A percentile compares a stretch with the other conserved stretches of the same genome.
These are phyloP conservation scores for Russula compacta DNA, from an alignment of 768 basidiomycete species.

Conservation along the genomic window DNA sequence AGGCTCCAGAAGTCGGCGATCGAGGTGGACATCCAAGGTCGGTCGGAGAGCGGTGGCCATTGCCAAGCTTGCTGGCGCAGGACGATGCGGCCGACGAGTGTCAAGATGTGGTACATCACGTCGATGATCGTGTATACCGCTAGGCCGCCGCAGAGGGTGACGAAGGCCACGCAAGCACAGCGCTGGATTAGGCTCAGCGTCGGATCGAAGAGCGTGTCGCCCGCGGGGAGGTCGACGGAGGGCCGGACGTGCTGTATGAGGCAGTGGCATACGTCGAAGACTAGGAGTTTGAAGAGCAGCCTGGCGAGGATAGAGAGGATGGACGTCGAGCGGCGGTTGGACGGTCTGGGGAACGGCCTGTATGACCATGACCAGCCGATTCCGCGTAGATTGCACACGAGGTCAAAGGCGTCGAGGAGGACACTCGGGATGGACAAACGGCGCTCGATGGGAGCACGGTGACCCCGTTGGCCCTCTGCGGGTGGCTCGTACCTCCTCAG, in stretches of 20 bases:
- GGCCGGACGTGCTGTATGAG: neutral
- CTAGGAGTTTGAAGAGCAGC: neutral
- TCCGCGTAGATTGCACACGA: constrained; percentile 13
- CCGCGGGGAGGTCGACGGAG: neutral
- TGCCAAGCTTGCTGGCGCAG: constrained; percentile 25
- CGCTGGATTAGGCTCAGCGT: neutral
- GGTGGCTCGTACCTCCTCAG: constrained; percentile 1
- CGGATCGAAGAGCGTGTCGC: constrained; percentile 12
- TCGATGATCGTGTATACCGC: constrained; percentile 12
- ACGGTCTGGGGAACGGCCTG: neutral
- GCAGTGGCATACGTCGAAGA: constrained; percentile 3
- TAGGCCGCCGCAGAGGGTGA: constrained; percentile 9
- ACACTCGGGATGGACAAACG: neutral
- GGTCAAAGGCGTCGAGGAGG: constrained; percentile 12
- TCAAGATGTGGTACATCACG: constrained; percentile 22
- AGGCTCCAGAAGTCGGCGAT: constrained; percentile 32
- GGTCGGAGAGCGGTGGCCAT: constrained; percentile 31
- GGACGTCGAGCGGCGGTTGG: neutral
- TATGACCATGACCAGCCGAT: constrained; percentile 17
- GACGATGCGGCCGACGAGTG: constrained; percentile 24
- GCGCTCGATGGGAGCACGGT: neutral
- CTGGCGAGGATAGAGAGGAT: neutral
- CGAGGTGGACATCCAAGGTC: constrained; percentile 32
- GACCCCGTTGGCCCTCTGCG: no score
- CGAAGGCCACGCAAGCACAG: neutral